These are phyloP conservation scores for Acanthamoeba divionensis DNA, from an alignment of 208 protist genomes.

Conservation along the genomic window DNA sequence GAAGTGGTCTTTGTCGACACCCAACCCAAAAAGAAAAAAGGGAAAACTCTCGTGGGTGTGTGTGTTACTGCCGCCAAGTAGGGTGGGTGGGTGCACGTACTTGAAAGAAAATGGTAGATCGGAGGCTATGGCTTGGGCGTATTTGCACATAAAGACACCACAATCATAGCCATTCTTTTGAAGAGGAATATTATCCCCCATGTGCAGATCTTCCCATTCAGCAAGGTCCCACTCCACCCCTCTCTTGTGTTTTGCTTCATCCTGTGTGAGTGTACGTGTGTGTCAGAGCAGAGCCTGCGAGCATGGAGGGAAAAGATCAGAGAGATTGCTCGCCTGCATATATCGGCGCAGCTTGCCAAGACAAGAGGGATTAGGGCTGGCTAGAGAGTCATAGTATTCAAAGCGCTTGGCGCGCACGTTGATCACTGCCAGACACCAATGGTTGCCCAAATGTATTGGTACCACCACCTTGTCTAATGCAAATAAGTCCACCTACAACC, in stretches of 20 bases:
- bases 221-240: conserved; percentile 13
- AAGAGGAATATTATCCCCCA: conserved; percentile 59
- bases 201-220: conserved; percentile 24
- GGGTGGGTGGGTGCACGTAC: too few relatives aligned
- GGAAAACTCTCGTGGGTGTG: too few relatives aligned
- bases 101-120: conserved; percentile 48
- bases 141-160: conserved; percentile 70
- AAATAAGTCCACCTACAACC: conserved; percentile 62
- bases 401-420: conserved; percentile 71
- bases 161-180: conserved; percentile 72
- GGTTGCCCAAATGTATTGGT: conserved; percentile 70
- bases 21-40: too few relatives aligned
- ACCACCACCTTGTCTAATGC: conserved; percentile 69
- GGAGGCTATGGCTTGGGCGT: conserved; percentile 56
- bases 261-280: too few relatives aligned
- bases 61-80: too few relatives aligned
- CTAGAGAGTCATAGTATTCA: conserved; percentile 77
- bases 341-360: background rate
- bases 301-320: too few relatives aligned
- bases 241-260: conserved; percentile 28
- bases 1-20: too few relatives aligned
- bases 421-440: conserved; percentile 76
- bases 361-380: background rate
- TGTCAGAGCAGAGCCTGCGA: too few relatives aligned
- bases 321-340: too few relatives aligned